Base-by-base conservation (phyloP, 2,329 filamentous ascomycete species). In the Epicoccum nigrum region DNA sequence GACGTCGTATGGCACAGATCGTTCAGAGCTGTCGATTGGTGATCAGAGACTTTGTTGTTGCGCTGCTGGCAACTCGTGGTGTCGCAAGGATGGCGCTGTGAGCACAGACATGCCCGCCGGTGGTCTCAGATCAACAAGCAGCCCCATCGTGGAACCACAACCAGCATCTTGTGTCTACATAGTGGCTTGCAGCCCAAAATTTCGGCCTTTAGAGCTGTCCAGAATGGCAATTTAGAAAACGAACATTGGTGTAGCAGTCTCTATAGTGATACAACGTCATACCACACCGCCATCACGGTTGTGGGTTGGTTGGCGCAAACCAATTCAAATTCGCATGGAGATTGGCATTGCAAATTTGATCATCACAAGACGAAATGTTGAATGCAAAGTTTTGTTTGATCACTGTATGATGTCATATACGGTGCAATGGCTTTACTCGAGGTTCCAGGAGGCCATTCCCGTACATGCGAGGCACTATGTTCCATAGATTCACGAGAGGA, bases 1-100 rank as follows among this genome's bases (percentile, higher is more conserved):
- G 28, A 54, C 53, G 50, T 41, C 40, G 52, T 47, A 33, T 35
- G 31, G 25, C 20, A 16, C 30, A 25, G 28, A 7, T 20, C 15
- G 12, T 4, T 15, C n/a, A 20, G 15, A 5, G 19, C 15, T 23
- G 20, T 42, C 13, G 2, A 23, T 27, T 25, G 9, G n/a, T 17
- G 9, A 27, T 32, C n/a, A 21, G 13, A 19, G 12, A 21, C 23
- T 25, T 25, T 25, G 23, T 19, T 7, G 16, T 28, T 28, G 12
- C n/a, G 11, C 32, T 21, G 19, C 32, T 16, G 40, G 38, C 34
- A 38, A 19, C 27, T 27, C 27, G 32, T 32, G 31, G 37, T 35
- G 13, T 23, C 15, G 32, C 37, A 17, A 19, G 12, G 25, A 16
- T 13, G 33, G 20, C 15, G 21, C 4, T 28, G 20, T 3, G 12